Evolutionary conservation across 495 filamentous ascomycete species (phyloP).

Genomic region (Astrothelium subdiscretum): DNA sequence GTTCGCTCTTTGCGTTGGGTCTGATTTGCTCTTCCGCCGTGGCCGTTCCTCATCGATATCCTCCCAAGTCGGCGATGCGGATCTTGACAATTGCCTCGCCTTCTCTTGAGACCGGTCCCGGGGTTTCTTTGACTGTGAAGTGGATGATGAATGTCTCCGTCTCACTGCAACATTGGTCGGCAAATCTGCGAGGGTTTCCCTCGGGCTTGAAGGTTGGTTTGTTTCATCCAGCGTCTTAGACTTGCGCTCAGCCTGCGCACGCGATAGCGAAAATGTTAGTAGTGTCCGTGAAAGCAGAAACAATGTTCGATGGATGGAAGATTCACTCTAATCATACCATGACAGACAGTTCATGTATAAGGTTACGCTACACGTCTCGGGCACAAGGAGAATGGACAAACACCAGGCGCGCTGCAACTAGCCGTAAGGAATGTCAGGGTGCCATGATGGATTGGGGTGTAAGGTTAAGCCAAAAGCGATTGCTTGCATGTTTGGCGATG

Average conservation of each 20-base stretch:
- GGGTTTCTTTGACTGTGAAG: background rate
- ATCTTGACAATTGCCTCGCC: background rate
- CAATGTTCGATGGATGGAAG: background rate
- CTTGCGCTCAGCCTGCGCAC: background rate
- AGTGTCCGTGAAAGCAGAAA: background rate
- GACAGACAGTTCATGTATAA: background rate
- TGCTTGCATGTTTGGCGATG: conserved; percentile 1
- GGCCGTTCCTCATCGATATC: conserved; percentile 16
- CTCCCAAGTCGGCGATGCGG: conserved; percentile 9
- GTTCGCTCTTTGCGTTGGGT: background rate
- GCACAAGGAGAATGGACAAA: background rate
- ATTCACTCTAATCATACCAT: background rate
- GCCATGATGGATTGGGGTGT: background rate
- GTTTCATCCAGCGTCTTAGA: background rate
- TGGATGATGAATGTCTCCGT: background rate
- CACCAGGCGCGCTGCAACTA: background rate
- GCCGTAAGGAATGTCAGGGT: conserved; percentile 1
- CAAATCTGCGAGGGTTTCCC: background rate
- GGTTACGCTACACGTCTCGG: background rate
- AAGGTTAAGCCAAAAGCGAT: conserved; percentile 1
- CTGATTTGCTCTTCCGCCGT: conserved; percentile 5
- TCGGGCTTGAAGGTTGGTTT: background rate
- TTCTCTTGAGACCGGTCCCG: background rate
- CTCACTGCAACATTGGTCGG: background rate
- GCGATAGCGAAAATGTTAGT: background rate